phyloP scores from a whole-genome alignment of 1,139 yeast genomes.

The Candida pseudocylindracea region DNA sequence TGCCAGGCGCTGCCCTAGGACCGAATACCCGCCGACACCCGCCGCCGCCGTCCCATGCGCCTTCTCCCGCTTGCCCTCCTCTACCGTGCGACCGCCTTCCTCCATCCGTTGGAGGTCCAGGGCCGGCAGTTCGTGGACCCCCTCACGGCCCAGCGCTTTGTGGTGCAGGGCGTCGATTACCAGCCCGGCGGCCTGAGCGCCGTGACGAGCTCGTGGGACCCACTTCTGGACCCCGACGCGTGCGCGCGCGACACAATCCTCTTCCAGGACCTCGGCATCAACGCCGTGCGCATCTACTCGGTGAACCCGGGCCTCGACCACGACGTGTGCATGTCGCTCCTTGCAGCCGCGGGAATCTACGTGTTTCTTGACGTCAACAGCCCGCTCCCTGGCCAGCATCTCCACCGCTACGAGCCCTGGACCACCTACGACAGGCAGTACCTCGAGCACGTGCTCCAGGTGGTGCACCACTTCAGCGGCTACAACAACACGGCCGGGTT shows the following conservation, averaged over 20 bases:
- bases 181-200: constrained; percentile 83
- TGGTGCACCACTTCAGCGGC: constrained; percentile 60
- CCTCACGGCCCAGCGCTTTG: constrained; percentile 18
- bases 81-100: too few species aligned
- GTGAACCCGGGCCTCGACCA: constrained; percentile 69
- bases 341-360: constrained; percentile 85
- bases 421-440: constrained; percentile 49
- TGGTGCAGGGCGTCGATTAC: constrained; percentile 60
- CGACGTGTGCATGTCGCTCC: constrained; percentile 75
- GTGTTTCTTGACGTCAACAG: constrained; percentile 81
- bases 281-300: constrained; percentile 72
- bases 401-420: constrained; percentile 84
- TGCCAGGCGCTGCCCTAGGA: too few species aligned
- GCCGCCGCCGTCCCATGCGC: too few species aligned
- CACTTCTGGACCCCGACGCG: constrained; percentile 41
- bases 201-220: constrained; percentile 30
- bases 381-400: constrained; percentile 53
- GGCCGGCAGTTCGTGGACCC: too few species aligned
- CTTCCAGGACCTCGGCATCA: constrained; percentile 58
- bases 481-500: constrained; percentile 83
- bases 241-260: constrained; percentile 61
- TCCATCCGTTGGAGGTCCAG: too few species aligned
- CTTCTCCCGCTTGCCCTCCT: too few species aligned
- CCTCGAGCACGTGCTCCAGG: constrained; percentile 53
- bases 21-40: too few species aligned